Evolutionary conservation across 345 rosid genomes (phyloP).

Genomic region (Brassica carinata): DNA sequence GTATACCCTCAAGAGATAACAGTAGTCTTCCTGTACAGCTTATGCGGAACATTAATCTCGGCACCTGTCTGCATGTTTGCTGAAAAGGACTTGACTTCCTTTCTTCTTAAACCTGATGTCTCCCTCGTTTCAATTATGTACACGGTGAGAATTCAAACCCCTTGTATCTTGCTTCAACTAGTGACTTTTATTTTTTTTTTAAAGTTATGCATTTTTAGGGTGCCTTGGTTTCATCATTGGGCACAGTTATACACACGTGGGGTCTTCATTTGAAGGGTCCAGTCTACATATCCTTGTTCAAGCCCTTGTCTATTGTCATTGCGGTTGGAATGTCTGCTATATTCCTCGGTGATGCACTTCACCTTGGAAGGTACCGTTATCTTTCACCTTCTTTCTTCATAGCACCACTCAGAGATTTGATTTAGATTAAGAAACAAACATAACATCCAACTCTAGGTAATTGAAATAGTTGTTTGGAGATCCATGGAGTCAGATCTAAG

Average conservation of each 20-base stretch:
- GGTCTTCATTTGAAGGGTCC: conserved; percentile 50
- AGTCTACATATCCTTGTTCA: conserved; percentile 46
- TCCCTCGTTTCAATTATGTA: conserved; percentile 37
- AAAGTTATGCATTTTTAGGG: conserved; percentile 27
- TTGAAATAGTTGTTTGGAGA: neutral
- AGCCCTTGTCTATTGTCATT: conserved; percentile 45
- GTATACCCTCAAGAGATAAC: conserved; percentile 45
- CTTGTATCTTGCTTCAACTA: neutral
- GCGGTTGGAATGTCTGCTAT: conserved; percentile 40
- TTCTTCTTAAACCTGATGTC: conserved; percentile 41
- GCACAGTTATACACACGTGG: conserved; percentile 37
- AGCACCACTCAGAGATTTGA: neutral
- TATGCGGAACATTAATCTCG: conserved; percentile 36
- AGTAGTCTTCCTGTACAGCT: conserved; percentile 35
- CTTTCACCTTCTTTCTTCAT: neutral
- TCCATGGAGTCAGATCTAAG: neutral
- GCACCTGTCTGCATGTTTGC: conserved; percentile 42
- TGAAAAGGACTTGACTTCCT: conserved; percentile 44
- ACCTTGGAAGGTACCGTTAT: conserved; percentile 41
- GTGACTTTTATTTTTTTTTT: neutral
- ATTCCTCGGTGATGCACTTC: conserved; percentile 44
- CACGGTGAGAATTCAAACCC: conserved; percentile 40
- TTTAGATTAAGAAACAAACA: neutral
- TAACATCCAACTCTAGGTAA: neutral
- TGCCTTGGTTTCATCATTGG: conserved; percentile 10